A percentile compares a stretch with the other conserved stretches of the same genome.
phyloP scores from a whole-genome alignment of 768 basidiomycete species.

The Hygrocybe punicea region DNA sequence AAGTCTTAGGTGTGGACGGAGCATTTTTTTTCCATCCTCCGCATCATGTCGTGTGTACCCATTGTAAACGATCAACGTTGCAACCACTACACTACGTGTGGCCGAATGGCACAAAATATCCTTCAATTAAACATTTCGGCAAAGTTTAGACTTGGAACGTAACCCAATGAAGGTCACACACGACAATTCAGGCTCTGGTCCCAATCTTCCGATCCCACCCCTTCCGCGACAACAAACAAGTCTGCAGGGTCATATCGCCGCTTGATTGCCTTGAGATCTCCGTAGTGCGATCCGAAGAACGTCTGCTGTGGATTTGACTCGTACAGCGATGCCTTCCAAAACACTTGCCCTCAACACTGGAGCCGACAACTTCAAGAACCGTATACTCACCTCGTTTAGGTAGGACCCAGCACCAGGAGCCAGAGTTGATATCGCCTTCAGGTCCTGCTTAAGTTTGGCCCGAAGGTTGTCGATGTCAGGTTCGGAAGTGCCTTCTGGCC shows the following conservation, averaged over 20 bases:
- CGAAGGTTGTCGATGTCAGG: conserved; percentile 19
- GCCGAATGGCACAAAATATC: no score
- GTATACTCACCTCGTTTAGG: conserved; percentile 43
- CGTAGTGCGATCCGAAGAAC: conserved; percentile 48
- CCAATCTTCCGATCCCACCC: conserved; percentile 53
- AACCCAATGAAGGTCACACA: no score
- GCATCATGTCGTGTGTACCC: no score
- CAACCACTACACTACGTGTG: no score
- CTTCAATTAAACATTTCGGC: no score
- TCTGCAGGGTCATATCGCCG: conserved; percentile 41
- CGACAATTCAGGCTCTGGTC: conserved; percentile 32
- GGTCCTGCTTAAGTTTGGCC: conserved; percentile 16
- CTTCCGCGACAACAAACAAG: conserved; percentile 45
- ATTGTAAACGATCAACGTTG: no score
- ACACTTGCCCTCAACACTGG: background rate
- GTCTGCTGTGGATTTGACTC: conserved; percentile 41
- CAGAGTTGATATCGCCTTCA: conserved; percentile 24
- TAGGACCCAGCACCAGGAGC: conserved; percentile 43
- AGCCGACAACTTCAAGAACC: background rate
- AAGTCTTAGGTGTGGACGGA: no score
- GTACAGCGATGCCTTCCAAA: conserved; percentile 40
- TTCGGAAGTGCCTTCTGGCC: conserved; percentile 28
- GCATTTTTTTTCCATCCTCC: no score
- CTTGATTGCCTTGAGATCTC: conserved; percentile 42
- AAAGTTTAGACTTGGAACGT: no score